Evolutionary conservation across 805 yeast genomes (phyloP), one percentile per base, ranked within the genome.

Genomic region (Yarrowia deformans): DNA sequence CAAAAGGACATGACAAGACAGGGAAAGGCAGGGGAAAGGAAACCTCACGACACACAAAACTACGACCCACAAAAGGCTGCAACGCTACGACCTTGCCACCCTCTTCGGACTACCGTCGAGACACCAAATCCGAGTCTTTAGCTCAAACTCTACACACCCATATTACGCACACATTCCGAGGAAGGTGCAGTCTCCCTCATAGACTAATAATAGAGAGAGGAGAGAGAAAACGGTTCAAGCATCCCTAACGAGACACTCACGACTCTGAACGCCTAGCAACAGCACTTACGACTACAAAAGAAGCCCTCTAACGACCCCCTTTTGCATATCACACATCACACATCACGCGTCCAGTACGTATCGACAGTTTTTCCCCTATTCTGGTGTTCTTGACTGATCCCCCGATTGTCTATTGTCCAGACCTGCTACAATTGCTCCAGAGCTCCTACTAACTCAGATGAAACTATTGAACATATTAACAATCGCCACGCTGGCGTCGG

Each of bases 371-470:
- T 10, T 39, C 6, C 40, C 14, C 14, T 9, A 9, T 34, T 34
- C 37, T 34, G 29, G 29, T 23, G 29, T 23, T 23, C 29, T 23
- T 23, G 37, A 34, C 6, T 9, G 37, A 34, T 34, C 37, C 37
- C 37, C 37, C 6, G 3, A 23, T 23, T 23, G 29, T 23, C 29
- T 23, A 23, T 23, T 23, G 29, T 23, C 29, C 29, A 23, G 29
- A 23, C 29, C 29, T 4, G 29, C 29, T 23, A 4, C 29, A 23
- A 23, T 23, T 23, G 29, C 29, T 23, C 4, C 29, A 23, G 29
- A 23, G 29, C 29, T 23, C 29, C 42, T 39, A 16, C 63, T 56
- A 56, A 56, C 63, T 23, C 63, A 56, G 63, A 60, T 60, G 66
- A 60, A 60, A 42, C 52, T 60, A 8, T n/a, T 60, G 5, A 34